phyloP scores from a whole-genome alignment of 352 stramenopile genomes.

The Sclerospora graminicola region DNA sequence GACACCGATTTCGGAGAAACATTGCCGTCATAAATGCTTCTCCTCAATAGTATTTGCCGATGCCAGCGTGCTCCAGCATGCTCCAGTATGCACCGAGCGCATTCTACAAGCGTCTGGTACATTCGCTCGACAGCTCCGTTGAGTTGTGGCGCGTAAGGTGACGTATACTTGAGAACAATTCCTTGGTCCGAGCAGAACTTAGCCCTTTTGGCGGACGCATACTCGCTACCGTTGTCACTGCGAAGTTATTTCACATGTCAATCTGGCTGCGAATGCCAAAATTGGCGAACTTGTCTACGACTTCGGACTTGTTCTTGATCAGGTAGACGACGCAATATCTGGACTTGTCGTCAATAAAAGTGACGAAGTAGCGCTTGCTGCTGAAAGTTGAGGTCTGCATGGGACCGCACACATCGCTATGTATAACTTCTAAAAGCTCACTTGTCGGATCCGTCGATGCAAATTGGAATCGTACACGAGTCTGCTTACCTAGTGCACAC shows the following conservation, averaged over 20 bases:
- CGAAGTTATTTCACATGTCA: neutral
- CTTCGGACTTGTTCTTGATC: conserved; percentile 6
- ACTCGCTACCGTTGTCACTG: neutral
- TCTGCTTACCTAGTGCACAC: neutral
- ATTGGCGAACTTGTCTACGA: no score
- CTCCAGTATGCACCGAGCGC: neutral
- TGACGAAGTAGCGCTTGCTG: conserved; percentile 1
- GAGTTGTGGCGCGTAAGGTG: neutral
- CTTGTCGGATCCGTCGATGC: neutral
- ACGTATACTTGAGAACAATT: neutral
- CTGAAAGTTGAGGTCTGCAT: conserved; percentile 1
- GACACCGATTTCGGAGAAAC: no score
- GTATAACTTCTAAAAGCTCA: no score
- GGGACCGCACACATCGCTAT: no score
- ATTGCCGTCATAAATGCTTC: neutral
- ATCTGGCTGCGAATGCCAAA: conserved; percentile 1
- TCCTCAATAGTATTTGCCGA: neutral
- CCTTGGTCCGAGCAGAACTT: neutral
- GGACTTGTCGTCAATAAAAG: no score
- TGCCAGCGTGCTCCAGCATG: neutral
- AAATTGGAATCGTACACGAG: neutral
- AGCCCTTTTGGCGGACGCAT: neutral
- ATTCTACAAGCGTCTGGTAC: neutral
- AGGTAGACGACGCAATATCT: conserved; percentile 2
- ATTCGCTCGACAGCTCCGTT: neutral